Base-by-base conservation (phyloP, 352 stramenopile genomes). In the Phytophthora hibernalis region DNA sequence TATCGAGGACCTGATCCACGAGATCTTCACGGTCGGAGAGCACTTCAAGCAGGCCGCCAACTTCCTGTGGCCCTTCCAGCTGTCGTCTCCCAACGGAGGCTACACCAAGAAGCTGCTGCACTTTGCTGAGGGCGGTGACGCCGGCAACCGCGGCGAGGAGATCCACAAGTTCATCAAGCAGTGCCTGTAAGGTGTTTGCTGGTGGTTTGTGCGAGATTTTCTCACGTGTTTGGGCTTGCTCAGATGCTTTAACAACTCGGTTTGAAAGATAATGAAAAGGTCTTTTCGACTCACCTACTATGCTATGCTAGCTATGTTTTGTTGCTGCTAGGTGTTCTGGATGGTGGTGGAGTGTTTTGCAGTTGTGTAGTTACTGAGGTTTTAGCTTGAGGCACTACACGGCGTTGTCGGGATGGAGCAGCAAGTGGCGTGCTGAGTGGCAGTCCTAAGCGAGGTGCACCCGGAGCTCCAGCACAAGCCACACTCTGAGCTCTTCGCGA, bases 31-130 rank as follows among this genome's bases (percentile, higher is more conserved):
- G 62, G 94, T 99, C 61, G 98, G 98, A 72, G 95, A 98, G 56
- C 77, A 99, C 92, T 99, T 99, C 95, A 99, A 99, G 92, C 72
- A 98, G 72, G 97, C 94, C 50, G 97, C 97, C 63, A 99, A 99
- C 96, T 99, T 99, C 85, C 89, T 99, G 61, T 99, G 97, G 97
- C 97, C 98, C 15, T 99, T 99, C 93, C 98, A 99, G 94, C 88
- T 99, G 35, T 99, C 96, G 71, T 98, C 92, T 50, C 97, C 97
- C 38, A 98, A 93, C 71, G 97, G 95, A 40, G 93, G 94, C 65
- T 98, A 97, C 91, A 96, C 81, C 69, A 91, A 98, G 83, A 98
- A 98, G 90, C 85, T 97, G 21, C 82, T 97, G 31, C 95, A 98
- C 90, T 98, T 97, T 61, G 93, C 91, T 55, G 93, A 98, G 76